phyloP scores from a whole-genome alignment of 305 asterid species.

The Fraxinus sp. region DNA sequence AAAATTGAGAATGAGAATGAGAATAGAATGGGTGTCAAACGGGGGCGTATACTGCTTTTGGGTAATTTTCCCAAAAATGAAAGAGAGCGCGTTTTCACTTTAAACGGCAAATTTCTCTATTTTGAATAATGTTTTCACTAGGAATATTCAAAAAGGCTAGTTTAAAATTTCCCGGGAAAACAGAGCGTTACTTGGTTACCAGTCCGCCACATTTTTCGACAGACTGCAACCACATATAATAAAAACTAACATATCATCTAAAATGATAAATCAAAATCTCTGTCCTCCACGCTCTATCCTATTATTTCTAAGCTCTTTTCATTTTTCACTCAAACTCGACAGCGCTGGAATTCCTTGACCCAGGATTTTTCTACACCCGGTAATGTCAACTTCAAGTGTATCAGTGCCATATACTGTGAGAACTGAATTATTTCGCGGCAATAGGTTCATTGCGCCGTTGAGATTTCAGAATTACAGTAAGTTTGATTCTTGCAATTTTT shows the following conservation, averaged over 20 bases:
- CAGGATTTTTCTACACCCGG: background rate
- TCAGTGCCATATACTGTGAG: conserved; percentile 34
- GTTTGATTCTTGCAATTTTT: conserved; percentile 21
- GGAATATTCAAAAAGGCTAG: background rate
- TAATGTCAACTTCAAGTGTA: conserved; percentile 53
- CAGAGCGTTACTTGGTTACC: conserved; percentile 40
- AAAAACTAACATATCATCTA: background rate
- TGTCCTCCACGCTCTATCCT: background rate
- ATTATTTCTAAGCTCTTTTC: background rate
- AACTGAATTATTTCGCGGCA: conserved; percentile 36
- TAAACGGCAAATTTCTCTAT: background rate
- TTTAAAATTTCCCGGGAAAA: conserved; percentile 25
- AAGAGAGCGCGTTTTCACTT: no score
- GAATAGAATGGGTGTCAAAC: no score
- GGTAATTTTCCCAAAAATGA: background rate
- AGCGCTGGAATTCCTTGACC: background rate
- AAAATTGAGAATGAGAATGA: no score
- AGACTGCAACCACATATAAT: conserved; percentile 39
- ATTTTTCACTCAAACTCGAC: conserved; percentile 5
- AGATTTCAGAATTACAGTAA: conserved; percentile 45
- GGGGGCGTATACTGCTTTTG: background rate
- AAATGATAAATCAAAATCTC: background rate
- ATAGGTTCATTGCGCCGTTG: conserved; percentile 28
- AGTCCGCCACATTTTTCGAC: conserved; percentile 37
- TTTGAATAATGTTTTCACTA: background rate